phyloP scores from a whole-genome alignment of 345 rosid species.

The Psidium guajava region DNA sequence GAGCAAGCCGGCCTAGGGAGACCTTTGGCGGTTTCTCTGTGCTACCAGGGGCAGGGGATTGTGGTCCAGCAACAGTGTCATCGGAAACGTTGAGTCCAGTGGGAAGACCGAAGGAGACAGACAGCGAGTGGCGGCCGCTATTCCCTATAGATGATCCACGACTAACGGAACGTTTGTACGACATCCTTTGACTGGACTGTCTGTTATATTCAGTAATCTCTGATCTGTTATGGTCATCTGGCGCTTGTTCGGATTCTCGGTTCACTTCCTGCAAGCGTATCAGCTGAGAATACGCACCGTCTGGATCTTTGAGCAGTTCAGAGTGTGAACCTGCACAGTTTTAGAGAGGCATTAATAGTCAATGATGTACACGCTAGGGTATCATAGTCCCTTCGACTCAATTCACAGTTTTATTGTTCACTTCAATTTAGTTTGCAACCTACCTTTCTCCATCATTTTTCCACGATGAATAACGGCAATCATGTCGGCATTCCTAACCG shows the following conservation, averaged over 20 bases:
- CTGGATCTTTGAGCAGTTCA: constrained; percentile 53
- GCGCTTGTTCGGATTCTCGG: constrained; percentile 19
- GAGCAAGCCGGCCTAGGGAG: constrained; percentile 47
- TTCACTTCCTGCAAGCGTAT: constrained; percentile 63
- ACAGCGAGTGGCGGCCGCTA: constrained; percentile 44
- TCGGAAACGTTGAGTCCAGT: constrained; percentile 28
- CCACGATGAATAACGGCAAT: constrained; percentile 26
- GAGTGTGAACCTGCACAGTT: constrained; percentile 43
- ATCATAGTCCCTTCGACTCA: background rate
- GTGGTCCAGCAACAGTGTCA: background rate
- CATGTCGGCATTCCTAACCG: constrained; percentile 17
- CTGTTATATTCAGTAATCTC: constrained; percentile 23
- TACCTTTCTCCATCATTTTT: constrained; percentile 31
- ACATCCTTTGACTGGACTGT: constrained; percentile 29
- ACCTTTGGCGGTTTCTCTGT: constrained; percentile 20
- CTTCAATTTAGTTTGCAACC: background rate
- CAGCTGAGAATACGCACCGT: constrained; percentile 80
- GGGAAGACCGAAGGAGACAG: constrained; percentile 51
- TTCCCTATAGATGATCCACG: constrained; percentile 54
- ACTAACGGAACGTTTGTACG: constrained; percentile 36
- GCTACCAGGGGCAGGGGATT: background rate
- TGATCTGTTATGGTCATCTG: constrained; percentile 23
- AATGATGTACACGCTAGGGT: background rate
- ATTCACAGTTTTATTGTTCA: background rate
- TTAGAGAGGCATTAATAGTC: background rate